Evolutionary conservation across 805 yeast genomes (phyloP).

Genomic region (Starmera amethionina): DNA sequence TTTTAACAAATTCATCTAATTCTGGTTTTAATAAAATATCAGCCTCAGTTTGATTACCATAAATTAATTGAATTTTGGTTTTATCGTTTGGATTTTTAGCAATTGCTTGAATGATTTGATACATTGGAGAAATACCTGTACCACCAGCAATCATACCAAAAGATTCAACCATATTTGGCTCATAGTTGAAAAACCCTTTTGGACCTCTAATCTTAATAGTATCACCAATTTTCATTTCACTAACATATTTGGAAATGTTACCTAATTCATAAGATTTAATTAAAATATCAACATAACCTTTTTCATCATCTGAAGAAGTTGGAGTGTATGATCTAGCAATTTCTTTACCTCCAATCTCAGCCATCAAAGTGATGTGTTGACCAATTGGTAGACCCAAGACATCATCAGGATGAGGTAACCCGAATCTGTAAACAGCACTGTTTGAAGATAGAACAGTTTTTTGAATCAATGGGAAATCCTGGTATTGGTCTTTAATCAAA

Average conservation of each 20-base stretch:
- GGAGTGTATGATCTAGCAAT: slow-evolving; percentile 87
- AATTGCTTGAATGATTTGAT: slow-evolving; percentile 79
- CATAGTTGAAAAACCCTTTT: slow-evolving; percentile 77
- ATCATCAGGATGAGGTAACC: slow-evolving; percentile 65
- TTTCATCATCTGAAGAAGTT: slow-evolving; percentile 66
- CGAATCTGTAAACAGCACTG: slow-evolving; percentile 75
- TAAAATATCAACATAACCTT: slow-evolving; percentile 77
- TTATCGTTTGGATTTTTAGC: slow-evolving; percentile 66
- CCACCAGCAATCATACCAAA: slow-evolving; percentile 95
- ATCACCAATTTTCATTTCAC: slow-evolving; percentile 70
- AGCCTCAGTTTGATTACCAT: slow-evolving; percentile 70
- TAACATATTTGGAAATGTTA: slow-evolving; percentile 68
- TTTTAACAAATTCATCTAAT: slow-evolving; percentile 52
- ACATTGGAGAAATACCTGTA: slow-evolving; percentile 95
- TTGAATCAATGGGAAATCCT: slow-evolving; percentile 69
- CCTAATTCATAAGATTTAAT: slow-evolving; percentile 83
- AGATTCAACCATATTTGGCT: slow-evolving; percentile 63
- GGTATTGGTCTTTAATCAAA: slow-evolving; percentile 56
- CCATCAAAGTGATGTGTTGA: slow-evolving; percentile 80
- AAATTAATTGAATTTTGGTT: slow-evolving; percentile 65
- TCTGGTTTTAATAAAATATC: slow-evolving; percentile 79
- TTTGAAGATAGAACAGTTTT: slow-evolving; percentile 73
- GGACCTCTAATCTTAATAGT: slow-evolving; percentile 78
- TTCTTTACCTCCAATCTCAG: slow-evolving; percentile 69
- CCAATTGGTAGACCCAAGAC: slow-evolving; percentile 87